Evolutionary conservation across 192 early-diverging fungal genomes (phyloP).

Genomic region (Gamsiella multidivaricata): DNA sequence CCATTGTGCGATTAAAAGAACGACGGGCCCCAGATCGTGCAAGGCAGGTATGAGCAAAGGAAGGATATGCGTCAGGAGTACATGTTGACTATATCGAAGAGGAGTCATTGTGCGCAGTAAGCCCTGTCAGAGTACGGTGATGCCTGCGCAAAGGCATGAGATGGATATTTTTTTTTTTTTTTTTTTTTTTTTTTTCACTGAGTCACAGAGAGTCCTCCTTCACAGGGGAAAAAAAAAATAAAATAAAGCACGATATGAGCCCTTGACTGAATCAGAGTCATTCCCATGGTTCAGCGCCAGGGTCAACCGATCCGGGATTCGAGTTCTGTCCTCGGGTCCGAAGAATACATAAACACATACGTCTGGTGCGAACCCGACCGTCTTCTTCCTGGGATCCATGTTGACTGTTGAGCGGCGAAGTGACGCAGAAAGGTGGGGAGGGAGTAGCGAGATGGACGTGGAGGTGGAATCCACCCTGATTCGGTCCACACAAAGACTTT

Average conservation of each 20-base stretch:
- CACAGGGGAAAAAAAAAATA: slow-evolving; percentile 8
- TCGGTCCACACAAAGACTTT: not conserved
- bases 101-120: slow-evolving; percentile 7
- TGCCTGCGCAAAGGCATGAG: not conserved
- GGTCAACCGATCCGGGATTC: slow-evolving; percentile 3
- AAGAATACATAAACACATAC: slow-evolving; percentile 18
- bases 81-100: not conserved
- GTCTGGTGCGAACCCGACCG: slow-evolving; percentile 50
- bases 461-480: not conserved
- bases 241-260: not conserved
- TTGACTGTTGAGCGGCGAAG: not conserved
- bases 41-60: not conserved
- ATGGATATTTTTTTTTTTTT: slow-evolving; percentile 1
- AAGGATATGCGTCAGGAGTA: no score
- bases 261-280: slow-evolving; percentile 21
- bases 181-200: slow-evolving; percentile 10
- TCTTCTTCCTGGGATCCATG: slow-evolving; percentile 57
- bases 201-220: slow-evolving; percentile 28
- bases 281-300: not conserved
- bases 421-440: not conserved
- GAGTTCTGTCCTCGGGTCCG: not conserved
- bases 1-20: no score
- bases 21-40: no score
- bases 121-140: not conserved
- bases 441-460: not conserved